These are phyloP conservation scores for Pleurostoma richardsiae DNA, from an alignment of 2,329 filamentous ascomycete species.

Conservation along the genomic window DNA sequence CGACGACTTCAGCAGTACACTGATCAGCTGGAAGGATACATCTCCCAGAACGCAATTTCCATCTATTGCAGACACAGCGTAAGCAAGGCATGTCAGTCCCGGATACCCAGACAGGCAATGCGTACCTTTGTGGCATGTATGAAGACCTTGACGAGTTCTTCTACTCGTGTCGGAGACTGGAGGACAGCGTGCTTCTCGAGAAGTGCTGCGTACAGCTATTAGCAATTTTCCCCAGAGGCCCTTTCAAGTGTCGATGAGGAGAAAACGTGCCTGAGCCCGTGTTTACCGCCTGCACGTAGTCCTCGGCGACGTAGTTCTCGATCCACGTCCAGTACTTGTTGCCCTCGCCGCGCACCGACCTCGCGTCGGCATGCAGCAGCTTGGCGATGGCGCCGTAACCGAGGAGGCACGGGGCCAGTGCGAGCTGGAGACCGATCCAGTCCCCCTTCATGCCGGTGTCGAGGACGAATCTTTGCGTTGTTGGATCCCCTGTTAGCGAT, in stretches of 20 bases:
- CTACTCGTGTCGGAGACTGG: conserved; percentile 70
- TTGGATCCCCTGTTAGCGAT: conserved; percentile 26
- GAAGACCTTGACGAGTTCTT: conserved; percentile 81
- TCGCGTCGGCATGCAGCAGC: conserved; percentile 59
- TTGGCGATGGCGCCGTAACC: conserved; percentile 79
- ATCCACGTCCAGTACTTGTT: conserved; percentile 91
- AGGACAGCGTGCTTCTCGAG: conserved; percentile 70
- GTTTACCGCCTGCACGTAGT: conserved; percentile 69
- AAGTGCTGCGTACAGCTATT: conserved; percentile 49
- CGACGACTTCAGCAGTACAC: background rate
- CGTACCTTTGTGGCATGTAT: conserved; percentile 78
- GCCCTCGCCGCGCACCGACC: conserved; percentile 49
- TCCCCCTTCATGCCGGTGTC: conserved; percentile 85
- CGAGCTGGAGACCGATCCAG: conserved; percentile 80
- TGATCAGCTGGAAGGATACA: conserved; percentile 30
- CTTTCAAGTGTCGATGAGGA: background rate
- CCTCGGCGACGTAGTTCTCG: conserved; percentile 76
- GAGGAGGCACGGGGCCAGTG: conserved; percentile 81
- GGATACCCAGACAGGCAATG: background rate
- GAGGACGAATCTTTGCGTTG: conserved; percentile 61
- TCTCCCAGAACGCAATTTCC: conserved; percentile 72
- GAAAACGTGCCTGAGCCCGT: conserved; percentile 58
- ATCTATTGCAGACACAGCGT: conserved; percentile 42
- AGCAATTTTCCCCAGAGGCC: background rate
- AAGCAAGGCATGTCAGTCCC: background rate